Conservation (phyloP, 768 basidiomycete genomes). For the Hortiboletus campestris region DNA sequence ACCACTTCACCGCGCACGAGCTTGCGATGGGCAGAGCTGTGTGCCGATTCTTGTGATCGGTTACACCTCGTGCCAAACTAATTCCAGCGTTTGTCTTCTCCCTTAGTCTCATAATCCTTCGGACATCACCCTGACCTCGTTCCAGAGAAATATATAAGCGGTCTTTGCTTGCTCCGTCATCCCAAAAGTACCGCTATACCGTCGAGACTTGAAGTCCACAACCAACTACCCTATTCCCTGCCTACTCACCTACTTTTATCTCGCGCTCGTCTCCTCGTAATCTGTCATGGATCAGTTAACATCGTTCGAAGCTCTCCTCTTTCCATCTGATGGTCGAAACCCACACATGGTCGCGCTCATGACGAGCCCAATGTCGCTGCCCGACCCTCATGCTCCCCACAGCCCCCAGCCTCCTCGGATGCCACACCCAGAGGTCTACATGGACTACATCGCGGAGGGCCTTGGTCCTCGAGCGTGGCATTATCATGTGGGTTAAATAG, state of each 20-base stretch:
- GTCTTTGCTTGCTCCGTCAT: constrained; percentile 18
- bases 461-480: constrained; percentile 68
- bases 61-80: constrained; percentile 38
- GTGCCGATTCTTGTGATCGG: constrained; percentile 22
- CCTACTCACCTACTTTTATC: constrained; percentile 15
- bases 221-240: constrained; percentile 19
- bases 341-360: constrained; percentile 71
- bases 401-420: constrained; percentile 53
- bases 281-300: constrained; percentile 59
- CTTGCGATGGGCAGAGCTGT: constrained; percentile 5
- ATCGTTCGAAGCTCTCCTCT: constrained; percentile 69
- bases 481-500: constrained; percentile 54
- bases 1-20: constrained; percentile 3
- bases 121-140: constrained; percentile 41
- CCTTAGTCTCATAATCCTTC: constrained; percentile 21
- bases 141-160: constrained; percentile 32
- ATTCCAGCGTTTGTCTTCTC: constrained; percentile 26
- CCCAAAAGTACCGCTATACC: constrained; percentile 22
- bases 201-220: constrained; percentile 16
- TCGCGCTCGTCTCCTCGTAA: constrained; percentile 15
- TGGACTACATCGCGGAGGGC: constrained; percentile 82
- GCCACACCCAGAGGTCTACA: constrained; percentile 82
- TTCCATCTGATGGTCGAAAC: constrained; percentile 74
- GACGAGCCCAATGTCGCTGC: constrained; percentile 58
- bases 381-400: constrained; percentile 44